phyloP scores from a whole-genome alignment of 2,329 filamentous ascomycete genomes.

The Sporothrix mexicana region DNA sequence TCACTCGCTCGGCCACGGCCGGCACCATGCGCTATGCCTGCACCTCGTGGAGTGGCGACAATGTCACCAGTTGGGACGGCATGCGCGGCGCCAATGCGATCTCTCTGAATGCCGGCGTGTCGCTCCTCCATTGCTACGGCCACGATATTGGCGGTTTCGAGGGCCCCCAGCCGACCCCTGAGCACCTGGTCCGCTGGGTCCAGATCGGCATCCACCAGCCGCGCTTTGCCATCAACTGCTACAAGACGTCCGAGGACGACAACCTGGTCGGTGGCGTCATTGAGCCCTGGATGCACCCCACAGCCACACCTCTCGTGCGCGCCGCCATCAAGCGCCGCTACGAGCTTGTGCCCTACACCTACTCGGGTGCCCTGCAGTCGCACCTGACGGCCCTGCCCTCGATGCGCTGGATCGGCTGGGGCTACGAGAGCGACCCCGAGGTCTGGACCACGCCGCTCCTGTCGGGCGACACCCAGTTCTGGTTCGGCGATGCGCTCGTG shows the following conservation, averaged over 20 bases:
- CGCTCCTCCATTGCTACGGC: slow-evolving; percentile 70
- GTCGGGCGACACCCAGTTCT: slow-evolving; percentile 73
- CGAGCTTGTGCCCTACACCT: slow-evolving; percentile 73
- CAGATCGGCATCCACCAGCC: slow-evolving; percentile 73
- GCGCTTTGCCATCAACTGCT: slow-evolving; percentile 78
- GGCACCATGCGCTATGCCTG: slow-evolving; percentile 72
- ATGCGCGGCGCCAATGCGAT: slow-evolving; percentile 75
- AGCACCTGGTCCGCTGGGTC: slow-evolving; percentile 74
- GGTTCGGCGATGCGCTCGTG: slow-evolving; percentile 70
- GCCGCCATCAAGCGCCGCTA: slow-evolving; percentile 72
- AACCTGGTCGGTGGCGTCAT: slow-evolving; percentile 74
- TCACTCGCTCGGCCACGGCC: slow-evolving; percentile 72
- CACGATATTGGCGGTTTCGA: slow-evolving; percentile 80
- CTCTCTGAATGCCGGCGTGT: slow-evolving; percentile 71
- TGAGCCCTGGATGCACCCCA: slow-evolving; percentile 78
- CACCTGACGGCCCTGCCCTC: slow-evolving; percentile 67
- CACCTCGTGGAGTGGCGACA: slow-evolving; percentile 78
- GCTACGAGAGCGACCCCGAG: slow-evolving; percentile 68
- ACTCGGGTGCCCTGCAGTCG: slow-evolving; percentile 67
- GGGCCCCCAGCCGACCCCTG: slow-evolving; percentile 72
- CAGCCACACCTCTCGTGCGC: slow-evolving; percentile 66
- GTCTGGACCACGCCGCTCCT: slow-evolving; percentile 65
- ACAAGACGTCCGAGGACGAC: slow-evolving; percentile 71
- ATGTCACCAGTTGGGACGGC: slow-evolving; percentile 73
- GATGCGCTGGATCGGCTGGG: slow-evolving; percentile 76